Conservation (phyloP, 257 asterid genomes). For the Solanum verrucosum region DNA sequence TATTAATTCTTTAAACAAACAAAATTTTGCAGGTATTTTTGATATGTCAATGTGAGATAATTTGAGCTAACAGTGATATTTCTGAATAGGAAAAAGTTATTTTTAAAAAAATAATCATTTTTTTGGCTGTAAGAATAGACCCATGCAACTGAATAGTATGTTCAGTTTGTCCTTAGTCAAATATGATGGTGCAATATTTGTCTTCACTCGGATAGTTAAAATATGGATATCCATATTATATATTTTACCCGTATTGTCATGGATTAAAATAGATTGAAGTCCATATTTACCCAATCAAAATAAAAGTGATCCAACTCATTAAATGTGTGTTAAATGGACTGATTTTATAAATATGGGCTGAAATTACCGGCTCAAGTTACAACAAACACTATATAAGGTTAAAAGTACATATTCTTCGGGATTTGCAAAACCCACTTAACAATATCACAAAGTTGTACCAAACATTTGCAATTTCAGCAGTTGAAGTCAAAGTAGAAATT, state of each 20-base stretch:
- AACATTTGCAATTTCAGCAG: not conserved
- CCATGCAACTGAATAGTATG: not conserved
- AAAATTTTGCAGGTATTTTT: not conserved
- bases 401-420: not conserved
- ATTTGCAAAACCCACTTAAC: not conserved
- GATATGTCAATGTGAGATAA: not conserved
- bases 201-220: not conserved
- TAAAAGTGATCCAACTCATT: not conserved
- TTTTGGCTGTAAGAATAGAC: not conserved
- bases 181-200: not conserved
- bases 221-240: not conserved
- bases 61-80: not conserved
- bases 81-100: not conserved
- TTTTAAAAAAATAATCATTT: not conserved
- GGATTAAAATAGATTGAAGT: not conserved
- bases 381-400: not conserved
- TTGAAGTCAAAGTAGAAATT: not conserved
- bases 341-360: not conserved
- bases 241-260: not conserved
- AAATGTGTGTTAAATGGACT: not conserved
- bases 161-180: not conserved
- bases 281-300: not conserved
- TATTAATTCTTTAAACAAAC: not conserved
- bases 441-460: not conserved
- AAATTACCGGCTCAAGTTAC: not conserved